These are phyloP conservation scores for Nicotiana undulata DNA, from an alignment of 257 asterid genomes.

Conservation along the genomic window DNA sequence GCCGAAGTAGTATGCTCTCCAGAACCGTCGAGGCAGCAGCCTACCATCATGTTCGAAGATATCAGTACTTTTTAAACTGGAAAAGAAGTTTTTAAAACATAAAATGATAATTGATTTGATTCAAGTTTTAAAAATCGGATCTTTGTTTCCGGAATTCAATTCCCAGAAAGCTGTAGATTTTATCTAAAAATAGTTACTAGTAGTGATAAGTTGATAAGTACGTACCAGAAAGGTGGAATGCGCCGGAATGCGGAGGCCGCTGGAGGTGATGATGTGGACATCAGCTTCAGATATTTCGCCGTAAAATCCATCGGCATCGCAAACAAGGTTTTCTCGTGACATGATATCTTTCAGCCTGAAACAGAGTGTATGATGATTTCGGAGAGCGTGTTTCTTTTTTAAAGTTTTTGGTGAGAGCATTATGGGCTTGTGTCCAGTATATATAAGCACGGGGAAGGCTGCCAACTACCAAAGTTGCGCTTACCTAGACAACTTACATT, in stretches of 20 bases:
- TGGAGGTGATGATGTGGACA: constrained; percentile 51
- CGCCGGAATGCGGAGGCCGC: constrained; percentile 54
- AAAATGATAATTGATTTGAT: too few relatives aligned
- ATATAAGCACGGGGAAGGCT: background rate
- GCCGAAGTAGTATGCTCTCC: constrained; percentile 67
- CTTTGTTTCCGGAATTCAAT: too few relatives aligned
- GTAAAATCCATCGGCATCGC: background rate
- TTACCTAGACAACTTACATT: background rate
- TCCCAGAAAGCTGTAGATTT: too few relatives aligned
- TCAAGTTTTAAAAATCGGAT: too few relatives aligned
- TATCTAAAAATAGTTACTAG: too few relatives aligned
- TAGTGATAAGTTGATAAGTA: background rate
- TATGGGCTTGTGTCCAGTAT: background rate
- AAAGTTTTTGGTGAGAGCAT: background rate
- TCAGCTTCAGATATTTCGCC: constrained; percentile 49
- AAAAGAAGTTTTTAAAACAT: too few relatives aligned
- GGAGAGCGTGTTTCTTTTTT: background rate
- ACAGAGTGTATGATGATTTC: background rate
- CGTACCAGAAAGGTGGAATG: constrained; percentile 64
- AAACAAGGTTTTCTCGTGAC: constrained; percentile 16
- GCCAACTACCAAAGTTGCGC: background rate
- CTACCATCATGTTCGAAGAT: constrained; percentile 17
- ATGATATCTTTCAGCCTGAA: background rate
- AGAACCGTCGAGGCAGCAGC: constrained; percentile 78
- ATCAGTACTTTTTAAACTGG: background rate